A percentile compares a stretch with the other conserved stretches of the same genome.
Conservation (phyloP, 2,329 filamentous ascomycete species). For the Curvularia sp. region DNA sequence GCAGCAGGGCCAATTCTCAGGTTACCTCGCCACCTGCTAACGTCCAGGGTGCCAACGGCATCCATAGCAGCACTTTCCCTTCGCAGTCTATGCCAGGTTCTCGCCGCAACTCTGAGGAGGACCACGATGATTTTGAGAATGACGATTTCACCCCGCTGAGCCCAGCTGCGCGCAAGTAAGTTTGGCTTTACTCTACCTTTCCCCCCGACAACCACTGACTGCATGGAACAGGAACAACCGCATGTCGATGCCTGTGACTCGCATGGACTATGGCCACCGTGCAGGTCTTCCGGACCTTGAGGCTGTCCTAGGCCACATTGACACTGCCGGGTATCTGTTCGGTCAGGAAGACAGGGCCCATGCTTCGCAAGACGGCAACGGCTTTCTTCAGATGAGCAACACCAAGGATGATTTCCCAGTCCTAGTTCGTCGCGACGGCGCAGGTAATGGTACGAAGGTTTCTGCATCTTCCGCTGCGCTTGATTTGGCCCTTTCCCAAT, state of each 20-base stretch:
- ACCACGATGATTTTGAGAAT: slow-evolving; percentile 84
- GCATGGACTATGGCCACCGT: slow-evolving; percentile 70
- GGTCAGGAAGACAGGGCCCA: slow-evolving; percentile 68
- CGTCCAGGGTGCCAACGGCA: slow-evolving; percentile 36
- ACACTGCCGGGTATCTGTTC: slow-evolving; percentile 85
- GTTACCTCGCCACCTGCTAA: slow-evolving; percentile 74
- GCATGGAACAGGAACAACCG: slow-evolving; percentile 71
- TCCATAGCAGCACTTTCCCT: slow-evolving; percentile 68
- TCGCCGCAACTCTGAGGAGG: slow-evolving; percentile 84
- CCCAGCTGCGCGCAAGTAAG: slow-evolving; percentile 48
- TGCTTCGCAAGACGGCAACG: slow-evolving; percentile 70
- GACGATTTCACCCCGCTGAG: slow-evolving; percentile 61
- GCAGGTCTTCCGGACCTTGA: slow-evolving; percentile 54
- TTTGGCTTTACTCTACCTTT: slow-evolving; percentile 18
- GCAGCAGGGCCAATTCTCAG: slow-evolving; percentile 78
- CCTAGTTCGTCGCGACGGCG: slow-evolving; percentile 69
- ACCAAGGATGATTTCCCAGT: slow-evolving; percentile 89
- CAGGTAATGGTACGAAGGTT: slow-evolving; percentile 67
- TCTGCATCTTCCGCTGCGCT: slow-evolving; percentile 82
- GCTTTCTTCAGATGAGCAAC: slow-evolving; percentile 73
- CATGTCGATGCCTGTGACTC: slow-evolving; percentile 90
- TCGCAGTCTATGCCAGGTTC: slow-evolving; percentile 87
- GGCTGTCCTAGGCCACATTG: slow-evolving; percentile 75
- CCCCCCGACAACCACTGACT: slow-evolving; percentile 18
- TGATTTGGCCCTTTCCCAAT: slow-evolving; percentile 76